phyloP scores from a whole-genome alignment of 805 yeast species.

The Candida caryicola region DNA sequence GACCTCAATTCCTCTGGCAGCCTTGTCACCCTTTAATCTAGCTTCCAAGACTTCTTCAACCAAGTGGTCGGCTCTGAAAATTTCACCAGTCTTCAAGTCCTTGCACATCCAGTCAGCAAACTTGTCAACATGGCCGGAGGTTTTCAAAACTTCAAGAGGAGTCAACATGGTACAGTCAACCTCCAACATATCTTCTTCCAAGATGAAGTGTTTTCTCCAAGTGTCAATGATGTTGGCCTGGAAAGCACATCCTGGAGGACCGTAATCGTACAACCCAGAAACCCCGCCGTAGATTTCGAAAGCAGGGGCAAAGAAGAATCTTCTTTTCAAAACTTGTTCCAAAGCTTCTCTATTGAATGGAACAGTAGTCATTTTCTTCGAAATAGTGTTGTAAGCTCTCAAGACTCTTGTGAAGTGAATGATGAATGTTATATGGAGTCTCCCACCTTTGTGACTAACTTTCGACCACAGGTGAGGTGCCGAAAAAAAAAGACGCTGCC shows the following conservation, averaged over 20 bases:
- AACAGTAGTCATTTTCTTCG: constrained; percentile 28
- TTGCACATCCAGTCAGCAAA: constrained; percentile 82
- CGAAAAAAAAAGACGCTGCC: too few species aligned
- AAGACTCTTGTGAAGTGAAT: not conserved
- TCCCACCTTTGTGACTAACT: too few species aligned
- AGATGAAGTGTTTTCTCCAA: constrained; percentile 96
- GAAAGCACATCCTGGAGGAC: constrained; percentile 99
- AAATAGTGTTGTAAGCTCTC: not conserved
- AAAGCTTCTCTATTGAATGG: constrained; percentile 80
- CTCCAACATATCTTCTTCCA: constrained; percentile 98
- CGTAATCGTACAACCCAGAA: constrained; percentile 95
- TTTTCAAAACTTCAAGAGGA: constrained; percentile 95
- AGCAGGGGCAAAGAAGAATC: constrained; percentile 97
- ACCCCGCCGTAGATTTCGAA: constrained; percentile 98
- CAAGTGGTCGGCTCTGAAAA: constrained; percentile 96
- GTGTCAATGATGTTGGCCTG: constrained; percentile 92
- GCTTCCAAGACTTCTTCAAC: constrained; percentile 97
- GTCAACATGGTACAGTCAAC: constrained; percentile 98
- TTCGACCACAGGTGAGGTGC: too few species aligned
- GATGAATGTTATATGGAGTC: too few species aligned
- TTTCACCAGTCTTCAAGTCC: constrained; percentile 94
- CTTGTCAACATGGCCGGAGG: constrained; percentile 99
- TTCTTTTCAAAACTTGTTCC: constrained; percentile 88
- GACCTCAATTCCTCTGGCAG: constrained; percentile 79
- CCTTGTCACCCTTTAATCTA: constrained; percentile 93